phyloP scores from a whole-genome alignment of 1,284 basidiomycete genomes.

The Cutaneotrichosporon mucoides region DNA sequence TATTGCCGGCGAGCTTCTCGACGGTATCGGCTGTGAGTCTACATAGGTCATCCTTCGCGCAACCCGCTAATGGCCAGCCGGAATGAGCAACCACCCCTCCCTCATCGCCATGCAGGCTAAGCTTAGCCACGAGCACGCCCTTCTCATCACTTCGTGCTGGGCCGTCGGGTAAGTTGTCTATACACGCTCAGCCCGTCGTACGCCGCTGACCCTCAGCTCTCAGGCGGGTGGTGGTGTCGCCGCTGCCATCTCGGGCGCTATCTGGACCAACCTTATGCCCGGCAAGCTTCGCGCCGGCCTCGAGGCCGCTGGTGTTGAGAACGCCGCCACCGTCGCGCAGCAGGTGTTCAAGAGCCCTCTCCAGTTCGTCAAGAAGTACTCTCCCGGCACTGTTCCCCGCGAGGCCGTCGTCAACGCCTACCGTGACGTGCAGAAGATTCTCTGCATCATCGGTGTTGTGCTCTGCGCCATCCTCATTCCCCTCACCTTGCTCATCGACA shows the following conservation, averaged over 20 bases:
- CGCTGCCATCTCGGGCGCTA: conserved; percentile 43
- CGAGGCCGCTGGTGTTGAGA: conserved; percentile 6
- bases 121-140: conserved; percentile 19
- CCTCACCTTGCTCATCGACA: conserved; percentile 27
- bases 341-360: conserved; percentile 42
- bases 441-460: conserved; percentile 42
- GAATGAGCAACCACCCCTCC: conserved; percentile 46
- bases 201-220: not conserved
- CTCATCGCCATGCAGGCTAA: conserved; percentile 20
- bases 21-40: conserved; percentile 42
- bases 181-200: not conserved
- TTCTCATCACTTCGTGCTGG: conserved; percentile 17
- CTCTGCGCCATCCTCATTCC: conserved; percentile 27
- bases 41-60: too few species aligned
- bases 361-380: conserved; percentile 35
- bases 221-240: conserved; percentile 39
- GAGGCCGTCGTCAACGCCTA: conserved; percentile 40
- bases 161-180: conserved; percentile 5
- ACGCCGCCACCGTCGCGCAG: conserved; percentile 25
- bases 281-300: conserved; percentile 18
- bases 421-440: conserved; percentile 34
- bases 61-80: conserved; percentile 2
- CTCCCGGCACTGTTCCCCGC: conserved; percentile 40
- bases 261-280: conserved; percentile 40
- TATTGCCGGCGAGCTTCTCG: conserved; percentile 48